Percentiles rank a stretch among this genome's conserved stretches.
These are phyloP conservation scores for Emiliania huxleyi DNA, from an alignment of 78 protist genomes.

Conservation along the genomic window DNA sequence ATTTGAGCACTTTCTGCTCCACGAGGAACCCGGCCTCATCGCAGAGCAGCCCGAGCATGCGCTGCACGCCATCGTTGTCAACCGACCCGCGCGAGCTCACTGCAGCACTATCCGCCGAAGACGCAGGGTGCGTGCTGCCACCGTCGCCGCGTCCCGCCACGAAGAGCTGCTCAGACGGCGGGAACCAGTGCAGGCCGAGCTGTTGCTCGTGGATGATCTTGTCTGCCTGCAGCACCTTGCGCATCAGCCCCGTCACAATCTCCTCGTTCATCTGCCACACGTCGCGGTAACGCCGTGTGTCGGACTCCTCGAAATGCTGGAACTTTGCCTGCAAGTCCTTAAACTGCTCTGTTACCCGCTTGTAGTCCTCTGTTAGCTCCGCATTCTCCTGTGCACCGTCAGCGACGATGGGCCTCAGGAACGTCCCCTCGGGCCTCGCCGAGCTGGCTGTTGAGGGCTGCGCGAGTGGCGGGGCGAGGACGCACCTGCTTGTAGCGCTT, in stretches of 20 bases:
- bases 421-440: too few relatives aligned
- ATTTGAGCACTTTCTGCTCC: slow-evolving; percentile 21
- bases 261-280: slow-evolving; percentile 77
- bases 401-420: too few relatives aligned
- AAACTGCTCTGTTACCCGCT: slow-evolving; percentile 72
- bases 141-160: neutral
- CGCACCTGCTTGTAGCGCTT: neutral
- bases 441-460: too few relatives aligned
- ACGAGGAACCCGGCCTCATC: slow-evolving; percentile 59
- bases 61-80: neutral
- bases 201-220: slow-evolving; percentile 66
- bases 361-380: slow-evolving; percentile 70
- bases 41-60: slow-evolving; percentile 46
- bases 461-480: too few relatives aligned
- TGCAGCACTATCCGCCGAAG: too few relatives aligned
- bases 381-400: too few relatives aligned
- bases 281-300: slow-evolving; percentile 53
- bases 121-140: too few relatives aligned
- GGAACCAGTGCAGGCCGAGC: slow-evolving; percentile 63
- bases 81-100: neutral
- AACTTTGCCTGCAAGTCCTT: slow-evolving; percentile 75
- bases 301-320: slow-evolving; percentile 65
- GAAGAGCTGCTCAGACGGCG: neutral
- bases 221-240: slow-evolving; percentile 60
- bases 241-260: slow-evolving; percentile 34